Evolutionary conservation across 2,329 filamentous ascomycete genomes (phyloP).

Genomic region (Botrytis sinoallii): DNA sequence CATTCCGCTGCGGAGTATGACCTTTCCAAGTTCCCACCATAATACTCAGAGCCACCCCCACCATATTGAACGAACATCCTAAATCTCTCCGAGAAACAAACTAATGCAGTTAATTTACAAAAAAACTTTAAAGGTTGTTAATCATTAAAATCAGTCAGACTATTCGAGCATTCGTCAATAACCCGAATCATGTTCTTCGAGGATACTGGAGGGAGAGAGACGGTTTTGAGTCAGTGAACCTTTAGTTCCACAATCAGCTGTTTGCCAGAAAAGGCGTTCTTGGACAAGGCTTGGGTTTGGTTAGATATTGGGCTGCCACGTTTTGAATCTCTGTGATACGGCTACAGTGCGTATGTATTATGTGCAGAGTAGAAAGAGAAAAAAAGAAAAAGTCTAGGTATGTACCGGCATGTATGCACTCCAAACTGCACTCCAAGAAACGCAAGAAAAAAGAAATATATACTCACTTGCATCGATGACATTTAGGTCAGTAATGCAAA

Average conservation of each 20-base stretch:
- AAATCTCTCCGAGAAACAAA: background rate
- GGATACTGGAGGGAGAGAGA: background rate
- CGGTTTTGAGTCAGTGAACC: background rate
- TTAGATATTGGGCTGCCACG: background rate
- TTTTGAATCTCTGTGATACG: background rate
- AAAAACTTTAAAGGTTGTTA: background rate
- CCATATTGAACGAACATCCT: background rate
- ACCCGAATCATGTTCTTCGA: background rate
- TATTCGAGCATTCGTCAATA: background rate
- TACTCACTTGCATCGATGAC: background rate
- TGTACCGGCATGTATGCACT: background rate
- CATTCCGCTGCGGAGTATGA: background rate
- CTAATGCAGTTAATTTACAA: background rate
- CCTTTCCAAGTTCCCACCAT: background rate
- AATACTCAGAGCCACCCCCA: background rate
- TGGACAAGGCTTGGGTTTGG: background rate
- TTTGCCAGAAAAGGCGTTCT: background rate
- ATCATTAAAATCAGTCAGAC: background rate
- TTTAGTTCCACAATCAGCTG: background rate
- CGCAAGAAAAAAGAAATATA: background rate
- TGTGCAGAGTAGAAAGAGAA: background rate
- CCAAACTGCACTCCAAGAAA: background rate
- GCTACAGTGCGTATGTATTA: background rate
- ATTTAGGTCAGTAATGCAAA: background rate
- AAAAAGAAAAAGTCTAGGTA: background rate